Conservation (phyloP, 2,329 filamentous ascomycete genomes). For the Stemphylium lycopersici region DNA sequence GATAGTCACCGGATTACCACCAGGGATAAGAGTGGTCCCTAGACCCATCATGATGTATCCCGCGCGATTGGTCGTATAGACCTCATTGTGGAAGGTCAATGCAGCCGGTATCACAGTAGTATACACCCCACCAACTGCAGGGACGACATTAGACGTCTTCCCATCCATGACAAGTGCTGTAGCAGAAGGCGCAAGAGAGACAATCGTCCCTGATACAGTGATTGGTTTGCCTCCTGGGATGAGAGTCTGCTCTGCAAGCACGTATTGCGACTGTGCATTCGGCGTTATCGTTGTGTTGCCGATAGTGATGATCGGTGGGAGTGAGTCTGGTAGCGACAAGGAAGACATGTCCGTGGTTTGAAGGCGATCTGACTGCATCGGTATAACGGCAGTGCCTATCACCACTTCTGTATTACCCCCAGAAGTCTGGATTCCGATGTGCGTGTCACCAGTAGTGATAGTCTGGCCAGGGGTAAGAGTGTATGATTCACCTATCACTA, state of each 20-base stretch:
- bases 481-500: slow-evolving; percentile 29
- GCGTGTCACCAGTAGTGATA: slow-evolving; percentile 31
- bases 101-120: slow-evolving; percentile 35
- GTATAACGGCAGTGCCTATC: slow-evolving; percentile 26
- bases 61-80: slow-evolving; percentile 52
- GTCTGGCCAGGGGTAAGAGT: slow-evolving; percentile 28
- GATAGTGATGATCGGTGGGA: slow-evolving; percentile 29
- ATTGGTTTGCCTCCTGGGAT: slow-evolving; percentile 42
- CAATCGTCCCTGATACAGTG: slow-evolving; percentile 44
- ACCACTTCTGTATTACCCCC: slow-evolving; percentile 28
- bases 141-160: slow-evolving; percentile 27
- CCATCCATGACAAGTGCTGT: slow-evolving; percentile 47
- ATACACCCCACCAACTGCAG: slow-evolving; percentile 25
- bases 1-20: slow-evolving; percentile 45
- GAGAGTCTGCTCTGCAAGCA: slow-evolving; percentile 42
- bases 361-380: slow-evolving; percentile 14
- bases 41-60: slow-evolving; percentile 51
- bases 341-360: slow-evolving; percentile 25
- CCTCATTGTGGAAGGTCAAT: slow-evolving; percentile 44
- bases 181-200: slow-evolving; percentile 45
- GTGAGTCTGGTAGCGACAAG: slow-evolving; percentile 8
- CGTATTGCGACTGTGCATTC: slow-evolving; percentile 33
- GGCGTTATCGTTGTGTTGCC: slow-evolving; percentile 30
- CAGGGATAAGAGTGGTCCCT: slow-evolving; percentile 45
- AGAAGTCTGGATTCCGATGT: slow-evolving; percentile 34